Evolutionary conservation across 2,329 filamentous ascomycete species (phyloP), one percentile per base, ranked within the genome.

Genomic region (Aspergillus sp.): DNA sequence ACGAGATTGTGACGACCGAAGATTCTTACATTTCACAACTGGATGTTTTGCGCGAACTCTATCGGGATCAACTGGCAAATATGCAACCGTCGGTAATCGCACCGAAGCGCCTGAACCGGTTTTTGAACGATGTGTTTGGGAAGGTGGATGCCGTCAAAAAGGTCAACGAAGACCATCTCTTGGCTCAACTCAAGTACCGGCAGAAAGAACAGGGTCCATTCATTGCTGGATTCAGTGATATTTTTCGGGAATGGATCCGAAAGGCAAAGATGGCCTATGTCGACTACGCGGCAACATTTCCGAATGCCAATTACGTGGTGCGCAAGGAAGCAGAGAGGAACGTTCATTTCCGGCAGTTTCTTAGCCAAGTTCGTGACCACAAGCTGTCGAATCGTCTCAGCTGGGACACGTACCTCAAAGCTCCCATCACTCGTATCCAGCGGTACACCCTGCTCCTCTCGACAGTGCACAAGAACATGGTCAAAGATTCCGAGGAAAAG

Each of bases 191-290:
- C 69, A 98, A 98, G 72, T 99, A 98, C 73, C 88, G 95, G 25
- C 95, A 99, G 75, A 90, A 95, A 70, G 95, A 98, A 73, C 94
- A 99, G 78, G 95, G 95, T 0, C 95, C 95, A 0, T 99, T 92
- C 88, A 89, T 99, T 60, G 83, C 86, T 11, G 95, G 95, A 3
- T 97, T 97, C 77, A 97, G 93, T 73, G 95, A 98, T 71, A 91
- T 99, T 53, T 98, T 99, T 81, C 84, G 95, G 60, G 95, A 99
- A 78, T 99, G 95, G 95, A 96, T 98, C 63, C 87, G 95, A 64
- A 98, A 97, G 76, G 95, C 95, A 32, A 92, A 89, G 75, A 81
- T 84, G 2, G 89, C 91, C 10, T 99, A 98, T 73, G 88, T 97
- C 62, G 92, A 96, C 60, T 99, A 98, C 75, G 94, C 94, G 41